These are phyloP conservation scores for Cavenderia fasciculata DNA, from an alignment of 78 protist genomes.

Conservation along the genomic window DNA sequence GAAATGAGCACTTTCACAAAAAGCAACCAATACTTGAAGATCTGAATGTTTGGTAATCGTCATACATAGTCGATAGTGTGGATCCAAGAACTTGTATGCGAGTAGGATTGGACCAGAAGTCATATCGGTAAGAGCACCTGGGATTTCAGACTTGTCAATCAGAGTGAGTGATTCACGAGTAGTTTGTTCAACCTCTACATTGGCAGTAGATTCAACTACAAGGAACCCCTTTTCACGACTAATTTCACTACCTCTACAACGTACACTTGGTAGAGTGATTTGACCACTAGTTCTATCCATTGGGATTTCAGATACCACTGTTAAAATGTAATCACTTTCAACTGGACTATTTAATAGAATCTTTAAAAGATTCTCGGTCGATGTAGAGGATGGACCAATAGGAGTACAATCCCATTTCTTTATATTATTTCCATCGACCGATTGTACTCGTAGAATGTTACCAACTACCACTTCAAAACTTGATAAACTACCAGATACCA, in stretches of 20 bases:
- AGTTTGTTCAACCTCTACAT: conserved; percentile 56
- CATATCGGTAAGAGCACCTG: neutral
- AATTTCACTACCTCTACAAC: conserved; percentile 35
- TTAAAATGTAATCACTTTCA: neutral
- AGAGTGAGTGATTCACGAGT: conserved; percentile 35
- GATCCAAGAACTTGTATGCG: conserved; percentile 60
- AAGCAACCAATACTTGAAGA: conserved; percentile 25
- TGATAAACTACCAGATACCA: conserved; percentile 46
- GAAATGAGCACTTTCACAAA: conserved; percentile 56
- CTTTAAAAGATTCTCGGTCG: conserved; percentile 30
- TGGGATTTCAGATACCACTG: conserved; percentile 9
- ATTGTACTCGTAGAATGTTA: conserved; percentile 4
- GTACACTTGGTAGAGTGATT: neutral
- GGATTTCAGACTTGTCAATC: conserved; percentile 59
- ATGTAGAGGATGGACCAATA: conserved; percentile 9
- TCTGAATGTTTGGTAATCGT: conserved; percentile 44
- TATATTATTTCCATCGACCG: conserved; percentile 29
- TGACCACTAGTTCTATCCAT: conserved; percentile 7
- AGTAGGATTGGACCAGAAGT: conserved; percentile 40
- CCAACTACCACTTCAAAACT: conserved; percentile 31
- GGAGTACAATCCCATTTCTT: conserved; percentile 67
- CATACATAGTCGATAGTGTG: conserved; percentile 12
- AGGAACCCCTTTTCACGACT: conserved; percentile 52
- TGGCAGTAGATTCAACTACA: conserved; percentile 38
- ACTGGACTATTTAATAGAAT: conserved; percentile 26